Percentiles rank a stretch among this genome's conserved stretches.
Conservation (phyloP, 345 rosid species). For the Microcos paniculata region DNA sequence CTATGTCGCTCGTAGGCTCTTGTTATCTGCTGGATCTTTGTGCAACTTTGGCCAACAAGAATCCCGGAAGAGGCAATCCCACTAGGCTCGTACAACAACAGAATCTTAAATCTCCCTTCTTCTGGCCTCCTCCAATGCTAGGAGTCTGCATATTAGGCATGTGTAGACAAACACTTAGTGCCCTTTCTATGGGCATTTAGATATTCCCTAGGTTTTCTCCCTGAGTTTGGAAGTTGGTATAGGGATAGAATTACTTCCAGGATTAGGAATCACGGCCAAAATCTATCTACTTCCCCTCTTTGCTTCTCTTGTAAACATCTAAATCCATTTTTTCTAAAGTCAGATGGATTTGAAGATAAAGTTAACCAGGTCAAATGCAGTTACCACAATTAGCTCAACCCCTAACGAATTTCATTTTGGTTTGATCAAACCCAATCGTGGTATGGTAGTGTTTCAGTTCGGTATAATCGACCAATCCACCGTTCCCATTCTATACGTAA, state of each 20-base stretch:
- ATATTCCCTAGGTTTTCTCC: not conserved
- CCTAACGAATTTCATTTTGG: no score
- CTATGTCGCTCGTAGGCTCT: not conserved
- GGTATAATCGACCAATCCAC: no score
- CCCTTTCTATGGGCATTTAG: not conserved
- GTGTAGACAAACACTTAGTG: not conserved
- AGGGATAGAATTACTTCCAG: slow-evolving; percentile 9
- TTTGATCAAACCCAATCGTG: no score
- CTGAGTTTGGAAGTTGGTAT: not conserved
- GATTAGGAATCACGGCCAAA: slow-evolving; percentile 9
- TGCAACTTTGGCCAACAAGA: not conserved
- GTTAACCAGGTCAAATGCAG: not conserved
- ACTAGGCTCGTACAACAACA: not conserved
- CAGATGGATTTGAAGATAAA: slow-evolving; percentile 6
- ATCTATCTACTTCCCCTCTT: not conserved
- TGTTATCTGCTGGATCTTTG: not conserved
- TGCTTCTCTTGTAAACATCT: not conserved
- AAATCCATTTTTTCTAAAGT: not conserved
- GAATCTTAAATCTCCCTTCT: not conserved
- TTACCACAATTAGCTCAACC: no score
- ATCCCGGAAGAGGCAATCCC: not conserved
- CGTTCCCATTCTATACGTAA: no score
- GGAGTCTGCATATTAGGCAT: not conserved
- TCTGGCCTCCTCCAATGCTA: not conserved
- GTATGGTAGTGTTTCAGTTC: no score